These are phyloP conservation scores for Pichia sp. DNA, from an alignment of 1,139 yeast genomes.

Conservation along the genomic window DNA sequence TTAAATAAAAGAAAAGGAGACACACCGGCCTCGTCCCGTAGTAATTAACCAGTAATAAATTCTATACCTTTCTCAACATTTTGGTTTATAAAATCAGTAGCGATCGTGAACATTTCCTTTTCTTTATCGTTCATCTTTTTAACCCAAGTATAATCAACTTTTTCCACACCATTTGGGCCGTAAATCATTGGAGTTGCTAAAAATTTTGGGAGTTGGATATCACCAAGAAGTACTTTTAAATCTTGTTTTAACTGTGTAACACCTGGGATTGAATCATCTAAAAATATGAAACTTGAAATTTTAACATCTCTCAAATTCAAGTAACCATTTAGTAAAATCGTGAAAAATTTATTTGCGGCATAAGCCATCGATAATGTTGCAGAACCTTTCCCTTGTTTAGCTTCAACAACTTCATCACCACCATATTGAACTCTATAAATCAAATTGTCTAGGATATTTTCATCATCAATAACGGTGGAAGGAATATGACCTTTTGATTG, in stretches of 20 bases:
- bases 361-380: conserved; percentile 97
- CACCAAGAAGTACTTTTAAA: conserved; percentile 29
- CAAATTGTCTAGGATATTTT: conserved; percentile 57
- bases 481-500: conserved; percentile 37
- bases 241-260: conserved; percentile 31
- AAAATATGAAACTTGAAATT: conserved; percentile 47
- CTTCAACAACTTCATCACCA: conserved; percentile 95
- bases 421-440: conserved; percentile 91
- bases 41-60: conserved; percentile 3
- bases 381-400: conserved; percentile 91
- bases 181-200: conserved; percentile 62
- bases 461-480: conserved; percentile 35
- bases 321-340: conserved; percentile 39
- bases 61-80: conserved; percentile 13
- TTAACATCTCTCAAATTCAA: conserved; percentile 22
- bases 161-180: conserved; percentile 50
- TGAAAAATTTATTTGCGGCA: conserved; percentile 80
- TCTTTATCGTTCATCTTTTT: conserved; percentile 51
- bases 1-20: not conserved
- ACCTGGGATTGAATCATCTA: conserved; percentile 43
- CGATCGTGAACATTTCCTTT: conserved; percentile 45
- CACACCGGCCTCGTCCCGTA: not conserved
- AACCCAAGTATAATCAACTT: conserved; percentile 44
- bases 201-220: conserved; percentile 19
- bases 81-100: conserved; percentile 12